Conservation (phyloP, 805 yeast species). For the Zygosaccharomyces lentus region DNA sequence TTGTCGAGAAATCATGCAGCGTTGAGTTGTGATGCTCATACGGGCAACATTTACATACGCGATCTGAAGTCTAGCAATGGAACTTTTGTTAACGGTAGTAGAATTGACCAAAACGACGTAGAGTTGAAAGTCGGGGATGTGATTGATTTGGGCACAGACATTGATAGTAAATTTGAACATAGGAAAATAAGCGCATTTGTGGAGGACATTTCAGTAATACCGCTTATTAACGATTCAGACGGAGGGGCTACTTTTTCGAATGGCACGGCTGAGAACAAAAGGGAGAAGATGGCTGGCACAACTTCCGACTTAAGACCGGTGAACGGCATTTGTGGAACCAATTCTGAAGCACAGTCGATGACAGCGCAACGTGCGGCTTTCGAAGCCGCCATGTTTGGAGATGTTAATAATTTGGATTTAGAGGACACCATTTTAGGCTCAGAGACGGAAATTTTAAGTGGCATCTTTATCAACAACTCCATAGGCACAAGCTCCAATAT, state of each 20-base stretch:
- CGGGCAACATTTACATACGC: conserved; percentile 66
- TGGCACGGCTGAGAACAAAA: neutral
- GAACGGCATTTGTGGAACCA: conserved; percentile 1
- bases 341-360: conserved; percentile 13
- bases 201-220: conserved; percentile 59
- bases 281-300: conserved; percentile 1
- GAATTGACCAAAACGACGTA: conserved; percentile 52
- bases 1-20: conserved; percentile 93
- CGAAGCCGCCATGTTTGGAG: conserved; percentile 62
- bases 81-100: conserved; percentile 77
- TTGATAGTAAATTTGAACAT: conserved; percentile 61
- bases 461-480: conserved; percentile 56
- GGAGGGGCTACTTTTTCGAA: conserved; percentile 4
- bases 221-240: conserved; percentile 32
- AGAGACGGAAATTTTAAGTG: conserved; percentile 46
- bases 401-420: conserved; percentile 43
- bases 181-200: conserved; percentile 82
- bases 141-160: conserved; percentile 92
- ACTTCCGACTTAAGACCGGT: conserved; percentile 5
- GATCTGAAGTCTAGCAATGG: conserved; percentile 94
- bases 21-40: conserved; percentile 61
- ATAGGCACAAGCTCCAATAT: conserved; percentile 53
- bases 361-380: conserved; percentile 37
- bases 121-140: conserved; percentile 74
- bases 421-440: conserved; percentile 51